Evolutionary conservation across 768 basidiomycete species (phyloP).

Genomic region (Phylloporus scabripes): DNA sequence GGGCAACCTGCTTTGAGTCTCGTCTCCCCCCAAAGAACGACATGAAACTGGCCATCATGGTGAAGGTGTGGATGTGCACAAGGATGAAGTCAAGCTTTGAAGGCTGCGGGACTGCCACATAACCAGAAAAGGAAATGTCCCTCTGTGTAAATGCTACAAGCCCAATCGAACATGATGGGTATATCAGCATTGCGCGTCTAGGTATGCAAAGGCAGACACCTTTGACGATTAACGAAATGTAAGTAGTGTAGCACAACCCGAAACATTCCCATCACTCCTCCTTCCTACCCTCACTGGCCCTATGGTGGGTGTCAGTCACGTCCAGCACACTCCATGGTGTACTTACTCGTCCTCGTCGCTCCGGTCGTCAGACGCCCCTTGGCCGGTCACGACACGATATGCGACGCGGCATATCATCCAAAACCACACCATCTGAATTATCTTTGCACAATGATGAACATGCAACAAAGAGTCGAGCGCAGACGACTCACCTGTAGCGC

Average conservation of each 20-base stretch:
- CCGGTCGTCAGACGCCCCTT: slow-evolving; percentile 75
- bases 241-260: slow-evolving; percentile 25
- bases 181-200: slow-evolving; percentile 20
- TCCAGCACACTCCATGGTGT: background rate
- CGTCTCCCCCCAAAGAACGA: slow-evolving; percentile 83
- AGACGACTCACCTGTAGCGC: slow-evolving; percentile 50
- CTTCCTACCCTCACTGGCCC: slow-evolving; percentile 18
- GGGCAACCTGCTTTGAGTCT: slow-evolving; percentile 78
- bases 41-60: slow-evolving; percentile 75
- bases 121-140: slow-evolving; percentile 26
- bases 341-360: slow-evolving; percentile 68
- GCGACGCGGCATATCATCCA: slow-evolving; percentile 78
- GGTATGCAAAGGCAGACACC: slow-evolving; percentile 19
- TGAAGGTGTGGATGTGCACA: background rate
- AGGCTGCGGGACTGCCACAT: slow-evolving; percentile 14
- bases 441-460: slow-evolving; percentile 34
- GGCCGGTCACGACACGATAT: slow-evolving; percentile 69
- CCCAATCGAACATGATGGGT: slow-evolving; percentile 27
- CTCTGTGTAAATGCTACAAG: slow-evolving; percentile 8
- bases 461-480: background rate
- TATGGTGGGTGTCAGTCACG: slow-evolving; percentile 12
- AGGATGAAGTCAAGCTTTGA: background rate
- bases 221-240: slow-evolving; percentile 20
- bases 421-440: slow-evolving; percentile 82
- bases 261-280: slow-evolving; percentile 19